Evolutionary conservation across 2,329 filamentous ascomycete species (phyloP).

Genomic region (Fusarium compactum): DNA sequence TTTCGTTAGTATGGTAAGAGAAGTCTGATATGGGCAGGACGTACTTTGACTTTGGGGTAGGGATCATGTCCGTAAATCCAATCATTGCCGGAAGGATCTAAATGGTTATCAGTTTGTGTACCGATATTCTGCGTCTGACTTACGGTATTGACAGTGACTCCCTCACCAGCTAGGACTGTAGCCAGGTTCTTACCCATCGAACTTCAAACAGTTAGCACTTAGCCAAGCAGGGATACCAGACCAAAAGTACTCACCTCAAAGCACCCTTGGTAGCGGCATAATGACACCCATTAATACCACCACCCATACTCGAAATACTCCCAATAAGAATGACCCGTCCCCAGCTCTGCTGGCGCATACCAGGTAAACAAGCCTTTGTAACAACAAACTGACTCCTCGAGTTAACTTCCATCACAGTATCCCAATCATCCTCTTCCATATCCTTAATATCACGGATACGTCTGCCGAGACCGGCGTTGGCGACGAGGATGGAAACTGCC

Average conservation of each 20-base stretch:
- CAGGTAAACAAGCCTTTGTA: slow-evolving; percentile 49
- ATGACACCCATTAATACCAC: slow-evolving; percentile 53
- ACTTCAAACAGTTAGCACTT: slow-evolving; percentile 31
- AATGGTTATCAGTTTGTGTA: accelerated
- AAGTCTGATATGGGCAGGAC: neutral
- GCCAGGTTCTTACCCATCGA: slow-evolving; percentile 53
- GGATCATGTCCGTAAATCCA: slow-evolving; percentile 53
- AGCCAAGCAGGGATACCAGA: accelerated
- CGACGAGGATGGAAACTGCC: slow-evolving; percentile 50
- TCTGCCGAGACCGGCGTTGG: slow-evolving; percentile 50
- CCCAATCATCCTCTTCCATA: slow-evolving; percentile 54
- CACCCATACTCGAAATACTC: slow-evolving; percentile 51
- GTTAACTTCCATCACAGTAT: slow-evolving; percentile 53
- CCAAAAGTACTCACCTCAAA: slow-evolving; percentile 24
- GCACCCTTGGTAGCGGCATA: slow-evolving; percentile 53
- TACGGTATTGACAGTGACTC: slow-evolving; percentile 52
- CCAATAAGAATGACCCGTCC: slow-evolving; percentile 51
- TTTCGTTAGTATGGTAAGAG: neutral
- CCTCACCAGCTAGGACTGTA: slow-evolving; percentile 50
- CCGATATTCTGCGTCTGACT: neutral
- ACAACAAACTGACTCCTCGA: slow-evolving; percentile 52
- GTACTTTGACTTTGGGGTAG: slow-evolving; percentile 50
- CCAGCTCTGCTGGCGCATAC: slow-evolving; percentile 50
- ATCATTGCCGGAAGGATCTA: slow-evolving; percentile 53
- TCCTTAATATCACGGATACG: slow-evolving; percentile 51